Evolutionary conservation across 306 rosid species (phyloP), one percentile per base, ranked within the genome.

Genomic region (Amphicarpaea edgeworthii): DNA sequence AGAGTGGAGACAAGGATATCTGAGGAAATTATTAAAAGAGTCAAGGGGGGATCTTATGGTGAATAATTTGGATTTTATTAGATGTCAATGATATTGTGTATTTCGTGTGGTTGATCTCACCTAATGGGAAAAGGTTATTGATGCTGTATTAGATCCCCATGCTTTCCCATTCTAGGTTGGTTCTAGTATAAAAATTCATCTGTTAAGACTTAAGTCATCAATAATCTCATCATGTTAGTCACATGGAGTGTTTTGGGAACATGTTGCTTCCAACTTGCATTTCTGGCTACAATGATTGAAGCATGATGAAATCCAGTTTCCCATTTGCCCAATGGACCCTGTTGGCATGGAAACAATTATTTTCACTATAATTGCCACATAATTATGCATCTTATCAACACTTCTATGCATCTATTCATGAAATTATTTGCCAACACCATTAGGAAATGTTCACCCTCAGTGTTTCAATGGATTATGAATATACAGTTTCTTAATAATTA

Each of bases 261-360:
- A 77, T 66, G 53, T 19, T 80, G 51, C 50, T 59, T 24, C 15
- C 60, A 19, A 54, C 19, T 77, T 70, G 37, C 57, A 47, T 10
- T 38, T 77, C 40, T 77, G 62, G 42, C 72, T 46, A 50, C 69
- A 73, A 81, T 54, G 8, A 61, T 72, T 81, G 85, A 81, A 68
- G 75, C 75, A n/a, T 34, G 53, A 72, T 43, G 16, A 72, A 24
- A 60, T 72, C 50, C 67, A 66, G 21, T 41, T 76, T 54, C 72
- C 64, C 64, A 53, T 43, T 11, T 73, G 19, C 37, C 42, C 50
- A 12, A 17, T 34, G 32, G 47, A 8, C 49, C 53, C 20, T 28
- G 37, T 26, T 72, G 76, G 70, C 64, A 20, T 76, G 34, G 14
- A 3, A 58, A 2, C 84, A 30, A 61, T 41, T 43, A 63, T 41